Percentiles rank a stretch among this genome's conserved stretches.
These are phyloP conservation scores for Cruciata laevipes DNA, from an alignment of 257 asterid genomes.

Conservation along the genomic window DNA sequence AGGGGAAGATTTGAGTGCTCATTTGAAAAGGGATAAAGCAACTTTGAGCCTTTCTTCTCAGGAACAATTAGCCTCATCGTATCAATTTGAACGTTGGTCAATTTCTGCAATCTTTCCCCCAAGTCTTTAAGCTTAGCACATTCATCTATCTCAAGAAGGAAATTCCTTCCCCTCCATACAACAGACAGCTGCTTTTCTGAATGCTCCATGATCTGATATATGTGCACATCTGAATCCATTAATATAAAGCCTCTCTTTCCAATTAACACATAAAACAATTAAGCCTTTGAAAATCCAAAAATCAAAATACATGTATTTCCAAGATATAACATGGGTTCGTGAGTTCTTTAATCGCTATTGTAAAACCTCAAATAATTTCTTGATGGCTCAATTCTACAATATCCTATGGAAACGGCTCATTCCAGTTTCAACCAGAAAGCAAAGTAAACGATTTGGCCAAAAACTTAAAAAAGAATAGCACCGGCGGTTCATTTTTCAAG, in stretches of 20 bases:
- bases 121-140: constrained; percentile 58
- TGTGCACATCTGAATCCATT: constrained; percentile 8
- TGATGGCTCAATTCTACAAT: background rate
- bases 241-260: too few relatives aligned
- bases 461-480: too few relatives aligned
- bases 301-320: background rate
- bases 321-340: background rate
- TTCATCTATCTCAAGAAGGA: constrained; percentile 42
- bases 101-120: constrained; percentile 60
- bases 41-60: constrained; percentile 46
- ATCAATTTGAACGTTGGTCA: constrained; percentile 58
- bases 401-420: background rate
- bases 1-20: constrained; percentile 54
- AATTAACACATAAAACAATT: background rate
- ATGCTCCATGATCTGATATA: constrained; percentile 48
- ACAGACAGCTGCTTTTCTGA: constrained; percentile 34
- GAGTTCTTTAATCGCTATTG: background rate
- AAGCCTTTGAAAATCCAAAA: background rate
- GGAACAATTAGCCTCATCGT: constrained; percentile 77
- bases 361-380: background rate
- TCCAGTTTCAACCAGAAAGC: background rate
- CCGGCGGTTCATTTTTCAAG: background rate
- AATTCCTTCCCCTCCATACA: constrained; percentile 67
- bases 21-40: constrained; percentile 72
- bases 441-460: background rate